Base-by-base conservation (phyloP, 306 rosid genomes). In the Medicago arabica region DNA sequence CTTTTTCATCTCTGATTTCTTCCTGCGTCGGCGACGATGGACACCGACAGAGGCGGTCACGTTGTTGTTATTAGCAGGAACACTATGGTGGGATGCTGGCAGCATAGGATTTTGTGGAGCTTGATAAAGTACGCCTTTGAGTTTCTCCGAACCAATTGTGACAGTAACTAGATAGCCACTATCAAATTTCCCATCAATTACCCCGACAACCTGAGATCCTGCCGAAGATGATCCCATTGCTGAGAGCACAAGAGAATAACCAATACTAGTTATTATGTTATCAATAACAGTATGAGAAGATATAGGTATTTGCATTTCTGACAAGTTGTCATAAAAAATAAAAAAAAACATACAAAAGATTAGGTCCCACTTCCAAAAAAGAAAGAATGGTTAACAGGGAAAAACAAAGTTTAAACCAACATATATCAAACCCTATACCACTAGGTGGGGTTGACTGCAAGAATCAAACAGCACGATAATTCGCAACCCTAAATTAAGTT, bases 101-200 rank as follows among this genome's bases (percentile, higher is more conserved):
- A 74, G 44, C 38, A 40, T 9, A 38, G 80, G 54, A 41, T 76
- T 84, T 9, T 69, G 76, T 51, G 96, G 87, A 67, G 86, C 78
- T 81, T 83, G 86, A 74, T 92, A 95, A 16, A 95, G 97, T 6
- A 95, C 96, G 0, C 99, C 99, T 75, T 81, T 89, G 47, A 92
- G 90, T 82, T 78, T 84, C 91, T 88, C 84, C 0, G 97, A 75
- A 60, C 99, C 99, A 21, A 86, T 62, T 7, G 88, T 86, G 49
- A 90, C 96, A 1, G 97, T 87, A 43, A 95, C 97, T 67, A 95
- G 92, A 86, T 92, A 95, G 4, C 99, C 99, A 55, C 89, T 88
- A 9, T 95, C 99, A 25, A 95, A 90, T 76, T 92, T 95, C 43
- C 97, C 99, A 74, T 95, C 99, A 63, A 95, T 95, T 21, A 92